Evolutionary conservation across 305 asterid genomes (phyloP).

Genomic region (Rubia peregrina): DNA sequence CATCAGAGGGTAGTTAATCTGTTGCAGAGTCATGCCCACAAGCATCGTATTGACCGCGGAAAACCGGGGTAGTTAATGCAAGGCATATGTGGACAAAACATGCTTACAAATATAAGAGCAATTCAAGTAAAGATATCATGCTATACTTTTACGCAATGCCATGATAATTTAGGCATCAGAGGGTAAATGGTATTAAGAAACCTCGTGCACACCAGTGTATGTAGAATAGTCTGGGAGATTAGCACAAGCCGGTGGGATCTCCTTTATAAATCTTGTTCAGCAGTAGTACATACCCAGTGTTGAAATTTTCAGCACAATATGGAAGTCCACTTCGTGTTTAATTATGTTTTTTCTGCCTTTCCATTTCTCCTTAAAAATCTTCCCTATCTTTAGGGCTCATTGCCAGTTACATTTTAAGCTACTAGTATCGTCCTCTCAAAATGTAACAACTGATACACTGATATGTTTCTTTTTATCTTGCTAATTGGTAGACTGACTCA

Average conservation of each 20-base stretch:
- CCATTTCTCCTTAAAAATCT: neutral
- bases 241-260: neutral
- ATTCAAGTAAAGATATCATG: neutral
- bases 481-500: neutral
- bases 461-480: conserved; percentile 3
- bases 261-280: neutral
- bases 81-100: neutral
- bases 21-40: neutral
- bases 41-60: neutral
- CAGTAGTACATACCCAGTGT: neutral
- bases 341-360: neutral
- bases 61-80: neutral
- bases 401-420: neutral
- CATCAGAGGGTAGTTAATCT: neutral
- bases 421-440: neutral
- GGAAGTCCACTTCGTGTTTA: neutral
- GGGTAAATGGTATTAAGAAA: neutral
- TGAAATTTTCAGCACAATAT: neutral
- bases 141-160: neutral
- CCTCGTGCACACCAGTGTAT: neutral
- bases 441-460: neutral
- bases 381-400: neutral
- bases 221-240: neutral
- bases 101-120: neutral
- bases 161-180: neutral